phyloP scores from a whole-genome alignment of 257 asterid genomes.

The Primulina tabacum region DNA sequence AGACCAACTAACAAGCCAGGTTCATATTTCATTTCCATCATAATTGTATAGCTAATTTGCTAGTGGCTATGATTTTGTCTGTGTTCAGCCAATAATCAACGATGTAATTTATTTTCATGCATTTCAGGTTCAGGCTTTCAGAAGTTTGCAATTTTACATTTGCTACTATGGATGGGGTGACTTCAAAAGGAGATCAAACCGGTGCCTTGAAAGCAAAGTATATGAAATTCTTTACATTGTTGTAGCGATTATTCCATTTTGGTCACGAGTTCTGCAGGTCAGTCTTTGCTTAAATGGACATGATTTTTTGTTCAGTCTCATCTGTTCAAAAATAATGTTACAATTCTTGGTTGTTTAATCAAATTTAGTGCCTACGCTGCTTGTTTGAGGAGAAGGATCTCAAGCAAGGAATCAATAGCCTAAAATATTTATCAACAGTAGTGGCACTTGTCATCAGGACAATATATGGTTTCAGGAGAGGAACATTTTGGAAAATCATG shows the following conservation, averaged over 20 bases:
- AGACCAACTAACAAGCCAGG: constrained; percentile 95
- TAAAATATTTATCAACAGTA: constrained; percentile 63
- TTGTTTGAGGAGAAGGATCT: constrained; percentile 50
- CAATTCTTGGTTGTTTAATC: not conserved
- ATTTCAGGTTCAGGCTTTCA: constrained; percentile 70
- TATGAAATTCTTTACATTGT: constrained; percentile 42
- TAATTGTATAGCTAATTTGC: not conserved
- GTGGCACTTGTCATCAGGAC: constrained; percentile 70
- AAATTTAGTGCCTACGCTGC: constrained; percentile 62
- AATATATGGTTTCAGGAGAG: constrained; percentile 27
- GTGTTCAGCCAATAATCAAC: not conserved
- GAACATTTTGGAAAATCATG: constrained; percentile 40
- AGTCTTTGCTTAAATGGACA: not conserved
- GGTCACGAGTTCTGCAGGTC: constrained; percentile 73
- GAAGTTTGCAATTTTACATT: constrained; percentile 59
- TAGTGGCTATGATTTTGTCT: no score
- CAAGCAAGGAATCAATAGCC: constrained; percentile 45
- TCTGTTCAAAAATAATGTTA: not conserved
- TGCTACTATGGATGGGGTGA: constrained; percentile 75
- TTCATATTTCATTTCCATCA: constrained; percentile 18
- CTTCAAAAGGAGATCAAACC: constrained; percentile 45
- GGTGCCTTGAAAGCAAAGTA: constrained; percentile 24
- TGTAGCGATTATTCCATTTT: constrained; percentile 62
- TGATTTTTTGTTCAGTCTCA: not conserved
- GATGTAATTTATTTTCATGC: constrained; percentile 3